Conservation (phyloP, 2,329 filamentous ascomycete genomes). For the Aspergillus ibericus region DNA sequence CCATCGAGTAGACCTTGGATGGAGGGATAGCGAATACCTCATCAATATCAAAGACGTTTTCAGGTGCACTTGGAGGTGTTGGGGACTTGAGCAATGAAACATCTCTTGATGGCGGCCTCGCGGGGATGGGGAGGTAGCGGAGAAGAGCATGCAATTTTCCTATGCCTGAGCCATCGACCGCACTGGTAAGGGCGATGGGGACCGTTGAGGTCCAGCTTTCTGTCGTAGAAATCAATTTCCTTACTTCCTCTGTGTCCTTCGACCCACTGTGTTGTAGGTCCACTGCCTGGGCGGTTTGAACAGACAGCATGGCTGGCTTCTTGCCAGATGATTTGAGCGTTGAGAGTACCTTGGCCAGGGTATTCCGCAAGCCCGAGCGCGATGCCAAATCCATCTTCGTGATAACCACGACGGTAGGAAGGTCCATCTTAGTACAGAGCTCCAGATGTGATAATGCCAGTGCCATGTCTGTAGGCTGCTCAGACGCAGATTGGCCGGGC, state of each 20-base stretch:
- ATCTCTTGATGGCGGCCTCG: slow-evolving; percentile 30
- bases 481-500: slow-evolving; percentile 18
- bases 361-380: slow-evolving; percentile 67
- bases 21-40: slow-evolving; percentile 78
- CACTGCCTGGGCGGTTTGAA: slow-evolving; percentile 44
- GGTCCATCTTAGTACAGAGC: slow-evolving; percentile 75
- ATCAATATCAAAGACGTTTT: slow-evolving; percentile 81
- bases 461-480: slow-evolving; percentile 58
- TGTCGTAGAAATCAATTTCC: slow-evolving; percentile 51
- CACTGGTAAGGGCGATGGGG: slow-evolving; percentile 84
- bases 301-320: slow-evolving; percentile 67
- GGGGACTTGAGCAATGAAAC: slow-evolving; percentile 18
- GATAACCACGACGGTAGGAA: slow-evolving; percentile 78
- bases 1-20: slow-evolving; percentile 54
- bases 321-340: slow-evolving; percentile 74
- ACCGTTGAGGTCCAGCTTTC: slow-evolving; percentile 56
- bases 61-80: slow-evolving; percentile 51
- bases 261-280: slow-evolving; percentile 60
- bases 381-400: slow-evolving; percentile 90
- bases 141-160: slow-evolving; percentile 79
- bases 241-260: slow-evolving; percentile 60
- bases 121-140: slow-evolving; percentile 69
- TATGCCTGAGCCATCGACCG: slow-evolving; percentile 80
- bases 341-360: slow-evolving; percentile 71
- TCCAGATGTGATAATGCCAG: slow-evolving; percentile 78